These are phyloP conservation scores for Fusarium pseudocircinatum DNA, from an alignment of 2,329 filamentous ascomycete genomes.

Conservation along the genomic window DNA sequence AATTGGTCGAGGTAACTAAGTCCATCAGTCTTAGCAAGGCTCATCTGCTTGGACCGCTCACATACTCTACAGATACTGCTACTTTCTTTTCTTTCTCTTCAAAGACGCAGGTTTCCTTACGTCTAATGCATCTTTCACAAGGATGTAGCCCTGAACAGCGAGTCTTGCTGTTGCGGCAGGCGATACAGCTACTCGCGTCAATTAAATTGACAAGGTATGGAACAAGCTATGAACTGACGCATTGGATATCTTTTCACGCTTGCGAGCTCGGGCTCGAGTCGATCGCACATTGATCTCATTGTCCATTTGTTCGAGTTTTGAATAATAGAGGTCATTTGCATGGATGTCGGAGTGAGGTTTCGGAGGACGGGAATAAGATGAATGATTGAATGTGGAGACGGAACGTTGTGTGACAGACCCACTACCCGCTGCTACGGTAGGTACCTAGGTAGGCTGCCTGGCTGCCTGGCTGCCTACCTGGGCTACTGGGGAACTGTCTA, in stretches of 20 bases:
- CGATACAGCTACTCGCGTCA: conserved; percentile 22
- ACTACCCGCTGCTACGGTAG: background rate
- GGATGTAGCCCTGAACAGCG: conserved; percentile 30
- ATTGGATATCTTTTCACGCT: conserved; percentile 20
- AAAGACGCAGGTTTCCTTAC: conserved; percentile 26
- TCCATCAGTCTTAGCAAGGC: background rate
- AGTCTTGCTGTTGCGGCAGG: conserved; percentile 33
- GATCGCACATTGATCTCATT: background rate
- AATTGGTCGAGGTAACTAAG: conserved; percentile 30
- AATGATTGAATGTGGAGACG: background rate
- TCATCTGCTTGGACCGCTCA: background rate
- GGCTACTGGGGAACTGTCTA: background rate
- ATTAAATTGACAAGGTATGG: background rate
- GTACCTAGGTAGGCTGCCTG: too few relatives aligned
- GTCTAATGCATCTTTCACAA: conserved; percentile 28
- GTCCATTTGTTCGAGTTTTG: background rate
- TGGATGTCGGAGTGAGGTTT: background rate
- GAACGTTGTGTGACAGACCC: background rate
- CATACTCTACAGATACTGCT: conserved; percentile 23
- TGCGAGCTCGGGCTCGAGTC: background rate
- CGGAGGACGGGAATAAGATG: conserved; percentile 1
- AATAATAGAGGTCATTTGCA: background rate
- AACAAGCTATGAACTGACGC: background rate
- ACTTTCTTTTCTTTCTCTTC: conserved; percentile 36
- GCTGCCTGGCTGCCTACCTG: too few relatives aligned